These are phyloP conservation scores for Ilyonectria mors-panacis DNA, from an alignment of 2,329 filamentous ascomycete species.

Conservation along the genomic window DNA sequence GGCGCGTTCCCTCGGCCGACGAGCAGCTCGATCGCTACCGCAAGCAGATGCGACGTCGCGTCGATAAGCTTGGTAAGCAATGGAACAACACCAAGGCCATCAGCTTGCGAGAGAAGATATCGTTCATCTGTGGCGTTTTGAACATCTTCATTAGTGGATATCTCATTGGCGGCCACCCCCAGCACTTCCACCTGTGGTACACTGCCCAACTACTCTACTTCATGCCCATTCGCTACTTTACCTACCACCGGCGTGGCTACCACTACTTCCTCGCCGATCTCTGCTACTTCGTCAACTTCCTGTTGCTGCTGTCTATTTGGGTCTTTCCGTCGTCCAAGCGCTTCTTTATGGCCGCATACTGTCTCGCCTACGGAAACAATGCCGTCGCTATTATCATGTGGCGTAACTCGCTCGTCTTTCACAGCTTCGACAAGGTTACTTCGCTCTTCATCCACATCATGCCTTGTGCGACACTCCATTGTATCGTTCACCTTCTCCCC, in stretches of 20 bases:
- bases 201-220: constrained; percentile 90
- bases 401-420: constrained; percentile 98
- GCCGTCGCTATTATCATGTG: constrained; percentile 99
- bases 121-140: constrained; percentile 95
- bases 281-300: constrained; percentile 97
- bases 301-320: constrained; percentile 88
- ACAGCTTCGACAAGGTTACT: constrained; percentile 98
- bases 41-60: constrained; percentile 86
- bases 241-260: constrained; percentile 91
- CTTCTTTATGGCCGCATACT: constrained; percentile 92
- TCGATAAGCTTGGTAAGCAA: constrained; percentile 86
- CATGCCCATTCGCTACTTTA: constrained; percentile 95
- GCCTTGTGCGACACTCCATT: constrained; percentile 95
- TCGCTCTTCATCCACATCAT: constrained; percentile 99
- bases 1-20: constrained; percentile 86
- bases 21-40: constrained; percentile 94
- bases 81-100: constrained; percentile 95
- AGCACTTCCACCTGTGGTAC: constrained; percentile 95
- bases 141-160: constrained; percentile 99
- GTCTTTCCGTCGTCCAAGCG: constrained; percentile 91
- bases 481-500: constrained; percentile 86
- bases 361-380: constrained; percentile 95
- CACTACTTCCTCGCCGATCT: constrained; percentile 98
- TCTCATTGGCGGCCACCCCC: constrained; percentile 86
- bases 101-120: constrained; percentile 91